phyloP scores from a whole-genome alignment of 208 protist genomes.

The Trypanosoma boissoni region DNA sequence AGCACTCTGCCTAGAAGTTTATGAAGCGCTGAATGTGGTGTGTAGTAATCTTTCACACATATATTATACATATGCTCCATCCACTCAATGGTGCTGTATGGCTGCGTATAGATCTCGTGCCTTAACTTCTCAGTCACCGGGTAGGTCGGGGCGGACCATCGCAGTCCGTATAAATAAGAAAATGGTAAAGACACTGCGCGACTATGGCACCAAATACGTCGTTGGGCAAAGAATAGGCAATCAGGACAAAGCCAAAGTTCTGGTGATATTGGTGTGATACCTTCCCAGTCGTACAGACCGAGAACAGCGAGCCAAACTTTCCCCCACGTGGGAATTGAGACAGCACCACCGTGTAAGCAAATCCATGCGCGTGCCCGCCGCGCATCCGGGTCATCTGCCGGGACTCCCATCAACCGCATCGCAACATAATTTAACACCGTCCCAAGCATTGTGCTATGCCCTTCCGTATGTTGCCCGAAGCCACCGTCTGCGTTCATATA shows the following conservation, averaged over 20 bases:
- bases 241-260: slow-evolving; percentile 94
- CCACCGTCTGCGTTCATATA: slow-evolving; percentile 95
- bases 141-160: slow-evolving; percentile 49
- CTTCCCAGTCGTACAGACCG: slow-evolving; percentile 92
- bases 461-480: slow-evolving; percentile 96
- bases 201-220: slow-evolving; percentile 95
- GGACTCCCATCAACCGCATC: slow-evolving; percentile 92
- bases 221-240: slow-evolving; percentile 89
- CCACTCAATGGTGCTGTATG: slow-evolving; percentile 89
- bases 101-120: slow-evolving; percentile 86
- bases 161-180: slow-evolving; percentile 94
- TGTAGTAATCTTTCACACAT: slow-evolving; percentile 89
- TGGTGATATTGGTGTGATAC: slow-evolving; percentile 91
- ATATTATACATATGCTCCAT: slow-evolving; percentile 54
- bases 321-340: slow-evolving; percentile 95
- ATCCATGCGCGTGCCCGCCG: slow-evolving; percentile 82
- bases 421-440: slow-evolving; percentile 95
- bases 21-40: slow-evolving; percentile 79
- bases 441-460: slow-evolving; percentile 96
- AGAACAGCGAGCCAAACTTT: slow-evolving; percentile 95
- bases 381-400: slow-evolving; percentile 53
- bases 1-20: slow-evolving; percentile 49
- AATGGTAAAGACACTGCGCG: slow-evolving; percentile 97
- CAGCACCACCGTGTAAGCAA: slow-evolving; percentile 67
- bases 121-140: slow-evolving; percentile 70